Evolutionary conservation across 2,329 filamentous ascomycete species (phyloP), one percentile per base, ranked within the genome.

Genomic region (Penicillium sclerotigenum): DNA sequence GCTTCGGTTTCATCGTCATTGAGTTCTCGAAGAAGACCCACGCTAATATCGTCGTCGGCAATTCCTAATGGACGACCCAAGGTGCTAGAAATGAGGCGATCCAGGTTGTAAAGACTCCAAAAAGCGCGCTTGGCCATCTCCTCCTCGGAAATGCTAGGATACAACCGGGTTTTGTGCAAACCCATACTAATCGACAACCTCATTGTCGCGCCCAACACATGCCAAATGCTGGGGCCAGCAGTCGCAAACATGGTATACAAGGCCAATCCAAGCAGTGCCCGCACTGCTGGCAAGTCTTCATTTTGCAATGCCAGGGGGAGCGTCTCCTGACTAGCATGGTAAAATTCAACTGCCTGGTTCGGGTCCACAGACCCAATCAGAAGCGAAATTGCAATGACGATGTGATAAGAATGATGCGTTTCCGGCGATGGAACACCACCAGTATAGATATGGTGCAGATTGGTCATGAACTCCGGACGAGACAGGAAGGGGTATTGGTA

Each of bases 81-180:
- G 0, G 74, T 77, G 26, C 71, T 71, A 0, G 74, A 71, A 41
- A 75, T 74, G 28, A 75, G 65, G 20, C 75, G 68, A 48, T 77
- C 75, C 2, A 77, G 66, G n/a, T 76, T 76, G 55, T 77, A 77
- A 8, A 75, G 64, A 61, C 73, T 75, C 75, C 75, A 77, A 56
- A 77, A 77, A 1, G 71, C 72, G n/a, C 75, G 71, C 52, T 75
- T 76, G 2, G 70, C 62, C 68, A 76, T 72, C 50, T 77, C 73
- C 29, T 74, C 69, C 43, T 75, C 73, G 8, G 68, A 47, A 41
- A 69, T 28, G 47, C 61, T 68, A 4, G 68, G 53, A 33, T 65
- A 61, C 1, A 66, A 62, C 24, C 68, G 66, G 16, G 60, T 56
- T 46, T 73, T 74, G 58, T 76, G 73, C 16, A 76, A 48, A 11